Evolutionary conservation across 1,139 yeast species (phyloP).

Genomic region (Kodamaea sp.): DNA sequence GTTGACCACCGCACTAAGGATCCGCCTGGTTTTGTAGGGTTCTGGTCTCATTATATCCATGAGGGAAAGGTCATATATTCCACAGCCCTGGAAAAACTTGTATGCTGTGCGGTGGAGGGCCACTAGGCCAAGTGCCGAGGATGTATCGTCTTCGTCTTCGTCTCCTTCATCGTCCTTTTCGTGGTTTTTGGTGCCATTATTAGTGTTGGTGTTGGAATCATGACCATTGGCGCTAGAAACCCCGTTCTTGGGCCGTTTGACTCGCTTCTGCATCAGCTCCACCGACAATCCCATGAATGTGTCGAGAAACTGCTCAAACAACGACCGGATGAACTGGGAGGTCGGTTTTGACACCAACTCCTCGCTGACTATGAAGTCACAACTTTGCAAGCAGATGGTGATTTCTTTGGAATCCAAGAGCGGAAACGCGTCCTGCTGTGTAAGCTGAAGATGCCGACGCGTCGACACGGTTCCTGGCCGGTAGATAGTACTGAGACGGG

Average conservation of each 20-base stretch:
- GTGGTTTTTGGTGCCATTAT: slow-evolving; percentile 4
- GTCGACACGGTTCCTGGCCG: slow-evolving; percentile 20
- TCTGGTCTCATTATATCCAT: slow-evolving; percentile 72
- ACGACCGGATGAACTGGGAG: slow-evolving; percentile 56
- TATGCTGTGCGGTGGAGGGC: slow-evolving; percentile 61
- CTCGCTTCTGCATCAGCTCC: slow-evolving; percentile 14
- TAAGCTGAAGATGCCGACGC: slow-evolving; percentile 20
- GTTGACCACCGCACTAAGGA: slow-evolving; percentile 81
- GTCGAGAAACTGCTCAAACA: slow-evolving; percentile 73
- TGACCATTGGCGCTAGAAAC: slow-evolving; percentile 6
- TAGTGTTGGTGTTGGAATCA: slow-evolving; percentile 1
- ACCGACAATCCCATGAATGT: slow-evolving; percentile 54
- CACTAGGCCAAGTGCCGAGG: slow-evolving; percentile 29
- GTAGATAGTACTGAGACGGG: slow-evolving; percentile 28
- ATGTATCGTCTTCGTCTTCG: slow-evolving; percentile 35
- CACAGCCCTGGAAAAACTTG: slow-evolving; percentile 69
- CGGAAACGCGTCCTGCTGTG: slow-evolving; percentile 54
- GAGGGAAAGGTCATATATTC: slow-evolving; percentile 73
- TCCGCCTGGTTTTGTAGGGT: slow-evolving; percentile 57
- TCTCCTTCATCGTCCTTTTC: slow-evolving; percentile 6
- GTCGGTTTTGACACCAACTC: slow-evolving; percentile 69
- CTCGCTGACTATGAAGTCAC: slow-evolving; percentile 64
- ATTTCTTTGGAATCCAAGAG: slow-evolving; percentile 66
- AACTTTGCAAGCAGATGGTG: slow-evolving; percentile 59
- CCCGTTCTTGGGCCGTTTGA: slow-evolving; percentile 3